Percentiles rank a stretch among this genome's conserved stretches.
Conservation (phyloP, 257 asterid species). For the Sherardia arvensis region DNA sequence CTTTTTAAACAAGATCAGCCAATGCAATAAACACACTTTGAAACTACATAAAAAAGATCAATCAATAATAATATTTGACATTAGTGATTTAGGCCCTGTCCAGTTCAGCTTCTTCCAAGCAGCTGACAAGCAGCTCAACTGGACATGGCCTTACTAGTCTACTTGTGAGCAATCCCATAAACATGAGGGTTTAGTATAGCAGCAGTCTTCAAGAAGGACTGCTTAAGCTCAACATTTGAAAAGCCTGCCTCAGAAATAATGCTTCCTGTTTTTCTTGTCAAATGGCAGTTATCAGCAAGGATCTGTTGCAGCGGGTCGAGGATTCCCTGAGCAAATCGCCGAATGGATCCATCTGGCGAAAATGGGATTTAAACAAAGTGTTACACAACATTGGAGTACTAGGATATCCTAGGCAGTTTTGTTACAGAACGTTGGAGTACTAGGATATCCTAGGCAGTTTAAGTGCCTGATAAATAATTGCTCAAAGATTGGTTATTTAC, state of each 20-base stretch:
- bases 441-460: too few species aligned
- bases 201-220: constrained; percentile 43
- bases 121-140: too few species aligned
- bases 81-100: too few species aligned
- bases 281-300: constrained; percentile 74
- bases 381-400: too few species aligned
- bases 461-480: too few species aligned
- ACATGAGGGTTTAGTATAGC: constrained; percentile 56
- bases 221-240: constrained; percentile 35
- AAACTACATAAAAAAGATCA: too few species aligned
- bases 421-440: not conserved
- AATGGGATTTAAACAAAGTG: not conserved
- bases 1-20: not conserved
- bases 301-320: constrained; percentile 80
- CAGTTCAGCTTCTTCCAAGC: too few species aligned
- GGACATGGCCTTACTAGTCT: too few species aligned
- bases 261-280: constrained; percentile 49
- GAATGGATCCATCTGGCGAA: constrained; percentile 60
- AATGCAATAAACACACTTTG: constrained; percentile 8
- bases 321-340: constrained; percentile 46
- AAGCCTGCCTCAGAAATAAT: constrained; percentile 51
- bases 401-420: too few species aligned
- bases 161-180: constrained; percentile 60
- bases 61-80: too few species aligned
- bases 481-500: too few species aligned